phyloP scores from a whole-genome alignment of 2,329 filamentous ascomycete genomes.

The Phaeosphaeriaceae sp. region DNA sequence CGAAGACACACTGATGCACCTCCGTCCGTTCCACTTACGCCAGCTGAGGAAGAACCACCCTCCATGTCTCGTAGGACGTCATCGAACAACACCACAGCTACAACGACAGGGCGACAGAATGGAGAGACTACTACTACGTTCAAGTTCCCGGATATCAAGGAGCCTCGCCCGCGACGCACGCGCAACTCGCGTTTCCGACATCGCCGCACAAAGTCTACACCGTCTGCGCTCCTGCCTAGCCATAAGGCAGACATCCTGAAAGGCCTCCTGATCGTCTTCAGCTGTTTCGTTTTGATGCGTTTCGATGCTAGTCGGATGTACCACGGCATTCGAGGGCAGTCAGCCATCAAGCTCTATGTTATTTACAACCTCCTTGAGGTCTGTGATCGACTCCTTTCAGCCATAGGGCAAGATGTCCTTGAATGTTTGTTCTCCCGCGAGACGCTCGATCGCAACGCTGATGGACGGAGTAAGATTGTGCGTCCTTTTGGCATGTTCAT shows the following conservation, averaged over 20 bases:
- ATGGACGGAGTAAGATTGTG: slow-evolving; percentile 89
- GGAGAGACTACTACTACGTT: slow-evolving; percentile 28
- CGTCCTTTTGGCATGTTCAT: slow-evolving; percentile 91
- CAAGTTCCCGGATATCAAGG: slow-evolving; percentile 37
- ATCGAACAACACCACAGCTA: slow-evolving; percentile 20
- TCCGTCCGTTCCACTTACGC: slow-evolving; percentile 31
- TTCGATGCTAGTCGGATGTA: slow-evolving; percentile 98
- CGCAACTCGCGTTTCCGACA: slow-evolving; percentile 58
- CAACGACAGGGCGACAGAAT: slow-evolving; percentile 32
- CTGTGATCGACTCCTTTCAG: slow-evolving; percentile 85
- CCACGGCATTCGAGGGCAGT: slow-evolving; percentile 94
- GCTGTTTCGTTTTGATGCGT: slow-evolving; percentile 83
- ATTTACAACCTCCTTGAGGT: slow-evolving; percentile 98
- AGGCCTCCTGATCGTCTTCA: slow-evolving; percentile 84
- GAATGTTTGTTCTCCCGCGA: slow-evolving; percentile 95
- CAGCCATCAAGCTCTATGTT: slow-evolving; percentile 97
- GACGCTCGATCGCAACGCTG: slow-evolving; percentile 83
- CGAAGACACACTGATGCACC: slow-evolving; percentile 54
- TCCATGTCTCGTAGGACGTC: slow-evolving; percentile 37
- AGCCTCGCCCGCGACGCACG: slow-evolving; percentile 33
- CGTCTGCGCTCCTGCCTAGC: slow-evolving; percentile 82
- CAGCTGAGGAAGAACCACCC: slow-evolving; percentile 36
- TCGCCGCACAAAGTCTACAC: slow-evolving; percentile 80
- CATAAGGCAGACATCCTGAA: slow-evolving; percentile 97
- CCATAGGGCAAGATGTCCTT: slow-evolving; percentile 92